Percentiles rank a stretch among this genome's conserved stretches.
phyloP scores from a whole-genome alignment of 139 green algal species.

The Picochlorum sp. region DNA sequence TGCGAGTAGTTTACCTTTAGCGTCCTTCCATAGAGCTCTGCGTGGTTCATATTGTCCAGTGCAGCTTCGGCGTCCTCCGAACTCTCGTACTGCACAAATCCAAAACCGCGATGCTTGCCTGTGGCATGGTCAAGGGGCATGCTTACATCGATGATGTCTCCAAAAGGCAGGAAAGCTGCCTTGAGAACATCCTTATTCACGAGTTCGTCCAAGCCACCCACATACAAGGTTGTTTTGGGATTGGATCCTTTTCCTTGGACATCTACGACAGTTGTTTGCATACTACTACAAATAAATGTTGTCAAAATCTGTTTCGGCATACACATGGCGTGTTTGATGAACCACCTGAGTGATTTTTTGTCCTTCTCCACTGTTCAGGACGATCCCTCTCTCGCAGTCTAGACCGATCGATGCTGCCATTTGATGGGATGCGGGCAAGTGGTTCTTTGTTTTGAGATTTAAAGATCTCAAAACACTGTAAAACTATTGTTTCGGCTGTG shows the following conservation, averaged over 20 bases:
- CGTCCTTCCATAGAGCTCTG: constrained; percentile 55
- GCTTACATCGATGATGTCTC: constrained; percentile 92
- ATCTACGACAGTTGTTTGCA: constrained; percentile 49
- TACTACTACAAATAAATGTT: constrained; percentile 1
- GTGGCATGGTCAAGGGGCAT: constrained; percentile 85
- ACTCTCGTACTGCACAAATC: constrained; percentile 89
- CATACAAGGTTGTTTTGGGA: constrained; percentile 83
- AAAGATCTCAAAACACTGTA: too few species aligned
- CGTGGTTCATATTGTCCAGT: constrained; percentile 98
- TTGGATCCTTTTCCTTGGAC: constrained; percentile 65
- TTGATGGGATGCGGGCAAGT: too few species aligned
- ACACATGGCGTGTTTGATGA: too few species aligned
- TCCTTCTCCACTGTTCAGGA: too few species aligned
- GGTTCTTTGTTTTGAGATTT: too few species aligned
- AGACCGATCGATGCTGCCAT: too few species aligned
- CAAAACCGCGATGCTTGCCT: constrained; percentile 82
- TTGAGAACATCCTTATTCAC: constrained; percentile 85
- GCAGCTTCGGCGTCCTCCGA: constrained; percentile 83
- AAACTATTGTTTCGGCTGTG: too few species aligned
- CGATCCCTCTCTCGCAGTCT: too few species aligned
- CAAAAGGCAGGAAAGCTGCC: constrained; percentile 93
- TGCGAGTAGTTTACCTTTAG: constrained; percentile 84
- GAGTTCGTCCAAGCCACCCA: constrained; percentile 84
- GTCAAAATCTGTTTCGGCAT: too few species aligned
- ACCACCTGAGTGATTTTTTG: too few species aligned